Conservation (phyloP, 1,284 basidiomycete genomes). For the Marasmius sp. region DNA sequence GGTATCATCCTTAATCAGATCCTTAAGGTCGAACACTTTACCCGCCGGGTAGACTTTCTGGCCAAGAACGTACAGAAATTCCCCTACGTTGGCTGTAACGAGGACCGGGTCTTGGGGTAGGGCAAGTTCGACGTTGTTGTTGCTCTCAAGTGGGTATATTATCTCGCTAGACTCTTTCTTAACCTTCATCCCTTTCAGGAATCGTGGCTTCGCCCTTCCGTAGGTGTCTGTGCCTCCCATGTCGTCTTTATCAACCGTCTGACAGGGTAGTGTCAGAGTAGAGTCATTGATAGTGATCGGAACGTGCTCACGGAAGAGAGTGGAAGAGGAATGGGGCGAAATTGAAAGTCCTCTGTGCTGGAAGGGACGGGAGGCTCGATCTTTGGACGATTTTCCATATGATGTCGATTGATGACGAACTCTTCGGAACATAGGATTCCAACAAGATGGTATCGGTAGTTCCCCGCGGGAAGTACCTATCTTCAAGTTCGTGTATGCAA, state of each 20-base stretch:
- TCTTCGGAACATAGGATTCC: neutral
- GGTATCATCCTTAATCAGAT: neutral
- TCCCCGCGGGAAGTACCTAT: neutral
- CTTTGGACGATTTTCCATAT: neutral
- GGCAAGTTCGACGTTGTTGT: neutral
- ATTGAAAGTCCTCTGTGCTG: no score
- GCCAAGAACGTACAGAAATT: neutral
- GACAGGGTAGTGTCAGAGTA: no score
- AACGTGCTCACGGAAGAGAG: no score
- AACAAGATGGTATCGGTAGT: neutral
- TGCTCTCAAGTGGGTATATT: neutral
- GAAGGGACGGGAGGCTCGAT: no score
- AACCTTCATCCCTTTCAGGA: neutral
- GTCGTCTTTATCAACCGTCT: no score
- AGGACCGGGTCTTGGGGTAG: neutral
- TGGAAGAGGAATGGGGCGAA: no score
- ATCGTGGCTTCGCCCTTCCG: no score
- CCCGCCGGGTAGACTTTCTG: neutral
- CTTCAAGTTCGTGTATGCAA: no score
- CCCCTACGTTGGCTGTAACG: neutral
- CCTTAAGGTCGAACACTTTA: neutral
- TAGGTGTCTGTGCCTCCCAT: no score
- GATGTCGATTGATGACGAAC: neutral
- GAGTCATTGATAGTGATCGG: no score
- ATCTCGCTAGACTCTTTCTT: no score